phyloP scores from a whole-genome alignment of 129 eudicot species.

The Mikania micrantha region DNA sequence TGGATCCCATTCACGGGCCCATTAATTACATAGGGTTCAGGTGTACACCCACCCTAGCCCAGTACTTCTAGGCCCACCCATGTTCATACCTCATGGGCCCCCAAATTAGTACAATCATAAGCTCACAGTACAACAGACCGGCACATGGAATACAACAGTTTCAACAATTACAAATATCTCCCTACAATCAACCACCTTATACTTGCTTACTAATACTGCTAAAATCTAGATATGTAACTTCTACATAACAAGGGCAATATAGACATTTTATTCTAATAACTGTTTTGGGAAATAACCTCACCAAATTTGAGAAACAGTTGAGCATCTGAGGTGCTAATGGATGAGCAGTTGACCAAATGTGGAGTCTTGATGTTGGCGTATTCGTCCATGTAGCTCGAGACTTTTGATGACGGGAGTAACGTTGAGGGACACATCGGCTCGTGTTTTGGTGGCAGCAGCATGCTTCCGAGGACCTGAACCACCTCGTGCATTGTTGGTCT shows the following conservation, averaged over 20 bases:
- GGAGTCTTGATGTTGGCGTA: constrained; percentile 89
- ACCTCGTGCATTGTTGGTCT: constrained; percentile 98
- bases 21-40: constrained; percentile 9
- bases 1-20: constrained; percentile 17
- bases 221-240: neutral
- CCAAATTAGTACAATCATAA: constrained; percentile 10
- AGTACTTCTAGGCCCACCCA: constrained; percentile 18
- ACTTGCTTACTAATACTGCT: constrained; percentile 6
- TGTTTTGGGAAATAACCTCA: constrained; percentile 93
- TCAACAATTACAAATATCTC: constrained; percentile 15
- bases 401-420: constrained; percentile 45
- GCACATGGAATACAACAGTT: constrained; percentile 20
- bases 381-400: constrained; percentile 75
- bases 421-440: constrained; percentile 10
- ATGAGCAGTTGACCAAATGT: constrained; percentile 76
- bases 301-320: constrained; percentile 90
- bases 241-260: constrained; percentile 23
- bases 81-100: constrained; percentile 29
- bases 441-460: constrained; percentile 43
- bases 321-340: constrained; percentile 96
- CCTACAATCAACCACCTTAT: neutral
- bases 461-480: constrained; percentile 72
- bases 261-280: constrained; percentile 29
- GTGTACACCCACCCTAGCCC: constrained; percentile 13
- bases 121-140: constrained; percentile 24